A percentile compares a stretch with the other conserved stretches of the same genome.
Evolutionary conservation across 768 basidiomycete genomes (phyloP).

Genomic region (Collybia nuda): DNA sequence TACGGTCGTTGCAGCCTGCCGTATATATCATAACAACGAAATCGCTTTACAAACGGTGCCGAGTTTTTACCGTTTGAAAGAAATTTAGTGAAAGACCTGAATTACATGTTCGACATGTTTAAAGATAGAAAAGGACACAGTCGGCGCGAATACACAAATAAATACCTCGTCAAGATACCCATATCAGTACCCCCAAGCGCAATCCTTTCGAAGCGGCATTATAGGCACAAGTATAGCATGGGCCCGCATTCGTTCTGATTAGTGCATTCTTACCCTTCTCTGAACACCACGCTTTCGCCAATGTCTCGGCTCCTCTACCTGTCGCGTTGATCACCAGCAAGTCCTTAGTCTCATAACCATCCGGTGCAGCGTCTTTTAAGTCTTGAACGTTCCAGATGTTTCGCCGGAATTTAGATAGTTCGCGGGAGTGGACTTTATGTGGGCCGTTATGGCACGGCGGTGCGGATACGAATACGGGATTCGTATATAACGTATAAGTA

Average conservation of each 20-base stretch:
- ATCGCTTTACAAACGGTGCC: too few species aligned
- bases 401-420: slow-evolving; percentile 1
- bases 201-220: neutral
- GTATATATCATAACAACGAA: too few species aligned
- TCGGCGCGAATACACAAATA: too few species aligned
- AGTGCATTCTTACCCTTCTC: slow-evolving; percentile 9
- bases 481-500: slow-evolving; percentile 5
- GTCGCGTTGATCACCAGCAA: slow-evolving; percentile 9
- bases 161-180: neutral
- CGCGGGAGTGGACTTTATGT: slow-evolving; percentile 3
- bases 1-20: too few species aligned
- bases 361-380: slow-evolving; percentile 1
- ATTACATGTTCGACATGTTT: too few species aligned
- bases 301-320: slow-evolving; percentile 4
- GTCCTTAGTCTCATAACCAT: neutral
- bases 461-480: slow-evolving; percentile 6
- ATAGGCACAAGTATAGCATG: slow-evolving; percentile 6
- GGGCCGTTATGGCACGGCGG: slow-evolving; percentile 2
- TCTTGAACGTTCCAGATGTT: slow-evolving; percentile 1
- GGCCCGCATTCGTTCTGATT: neutral
- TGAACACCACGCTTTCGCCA: slow-evolving; percentile 9
- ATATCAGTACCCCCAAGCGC: neutral
- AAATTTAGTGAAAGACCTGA: too few species aligned
- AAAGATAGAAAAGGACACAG: too few species aligned
- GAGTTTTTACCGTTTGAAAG: too few species aligned